Conservation (phyloP, 148 eudicot species). For the Persicaria maculosa region DNA sequence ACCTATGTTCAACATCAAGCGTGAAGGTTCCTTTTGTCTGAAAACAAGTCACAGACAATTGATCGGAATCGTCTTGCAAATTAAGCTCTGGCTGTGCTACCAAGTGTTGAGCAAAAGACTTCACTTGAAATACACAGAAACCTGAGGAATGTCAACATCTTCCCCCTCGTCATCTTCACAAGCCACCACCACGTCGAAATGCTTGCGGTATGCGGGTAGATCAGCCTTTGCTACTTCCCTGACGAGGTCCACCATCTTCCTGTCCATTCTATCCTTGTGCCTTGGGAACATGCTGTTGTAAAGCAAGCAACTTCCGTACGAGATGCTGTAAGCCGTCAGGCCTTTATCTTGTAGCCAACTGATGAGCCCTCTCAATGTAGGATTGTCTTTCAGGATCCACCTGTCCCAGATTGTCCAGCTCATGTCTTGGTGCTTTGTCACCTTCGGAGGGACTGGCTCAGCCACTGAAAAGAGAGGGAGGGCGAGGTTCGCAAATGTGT, state of each 20-base stretch:
- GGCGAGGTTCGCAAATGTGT: slow-evolving; percentile 58
- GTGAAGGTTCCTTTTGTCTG: background rate
- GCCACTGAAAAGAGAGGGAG: slow-evolving; percentile 56
- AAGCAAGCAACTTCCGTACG: slow-evolving; percentile 62
- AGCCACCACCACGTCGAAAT: slow-evolving; percentile 47
- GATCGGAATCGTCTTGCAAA: background rate
- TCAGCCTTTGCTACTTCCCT: slow-evolving; percentile 47
- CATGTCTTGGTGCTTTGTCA: slow-evolving; percentile 59
- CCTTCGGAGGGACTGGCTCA: slow-evolving; percentile 55
- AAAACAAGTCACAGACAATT: background rate
- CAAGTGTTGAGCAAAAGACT: background rate
- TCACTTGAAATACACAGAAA: slow-evolving; percentile 43
- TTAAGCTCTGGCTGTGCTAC: background rate
- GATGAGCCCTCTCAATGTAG: slow-evolving; percentile 48
- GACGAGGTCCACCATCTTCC: slow-evolving; percentile 46
- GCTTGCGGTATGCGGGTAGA: slow-evolving; percentile 34
- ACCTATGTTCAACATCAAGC: background rate
- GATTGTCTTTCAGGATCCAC: slow-evolving; percentile 39
- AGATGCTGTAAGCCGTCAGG: slow-evolving; percentile 56
- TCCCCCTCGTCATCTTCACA: slow-evolving; percentile 53
- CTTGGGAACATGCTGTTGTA: slow-evolving; percentile 54
- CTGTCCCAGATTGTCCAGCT: slow-evolving; percentile 65
- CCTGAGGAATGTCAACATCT: slow-evolving; percentile 54
- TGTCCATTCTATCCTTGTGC: slow-evolving; percentile 45
- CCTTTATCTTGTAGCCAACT: slow-evolving; percentile 60